A percentile compares a stretch with the other conserved stretches of the same genome.
Conservation (phyloP, 352 stramenopile genomes). For the Bremia lactucae region DNA sequence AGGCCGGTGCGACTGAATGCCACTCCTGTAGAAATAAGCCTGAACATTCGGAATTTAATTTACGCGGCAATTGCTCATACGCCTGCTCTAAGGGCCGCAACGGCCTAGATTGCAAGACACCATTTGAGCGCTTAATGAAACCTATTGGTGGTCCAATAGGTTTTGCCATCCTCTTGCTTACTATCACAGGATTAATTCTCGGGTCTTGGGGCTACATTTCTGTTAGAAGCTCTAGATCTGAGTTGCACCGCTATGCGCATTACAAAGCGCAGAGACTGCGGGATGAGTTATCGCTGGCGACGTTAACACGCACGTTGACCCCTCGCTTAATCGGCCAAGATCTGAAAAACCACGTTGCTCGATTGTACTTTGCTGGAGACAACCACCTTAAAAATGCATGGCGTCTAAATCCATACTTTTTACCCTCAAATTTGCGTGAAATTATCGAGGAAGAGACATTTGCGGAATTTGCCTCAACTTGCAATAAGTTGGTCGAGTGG, state of each 20-base stretch:
- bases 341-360: conserved; percentile 51
- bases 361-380: conserved; percentile 62
- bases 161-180: conserved; percentile 63
- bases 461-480: conserved; percentile 51
- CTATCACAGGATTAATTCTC: conserved; percentile 39
- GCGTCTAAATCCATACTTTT: conserved; percentile 47
- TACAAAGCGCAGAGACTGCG: conserved; percentile 68
- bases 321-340: conserved; percentile 72
- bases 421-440: conserved; percentile 43
- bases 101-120: conserved; percentile 69
- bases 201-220: conserved; percentile 61
- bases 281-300: conserved; percentile 61
- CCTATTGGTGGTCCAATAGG: conserved; percentile 65
- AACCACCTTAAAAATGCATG: conserved; percentile 63
- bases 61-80: conserved; percentile 71
- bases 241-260: conserved; percentile 46
- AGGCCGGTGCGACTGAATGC: conserved; percentile 40
- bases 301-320: conserved; percentile 58
- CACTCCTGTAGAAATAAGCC: conserved; percentile 47
- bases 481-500: conserved; percentile 64
- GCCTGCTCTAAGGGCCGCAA: conserved; percentile 70
- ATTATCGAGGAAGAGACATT: conserved; percentile 75
- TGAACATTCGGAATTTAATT: conserved; percentile 61
- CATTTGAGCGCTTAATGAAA: conserved; percentile 73
- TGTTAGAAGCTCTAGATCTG: conserved; percentile 34